A percentile compares a stretch with the other conserved stretches of the same genome.
Conservation (phyloP, 164 flowering plant genomes). For the Annona squamosa region DNA sequence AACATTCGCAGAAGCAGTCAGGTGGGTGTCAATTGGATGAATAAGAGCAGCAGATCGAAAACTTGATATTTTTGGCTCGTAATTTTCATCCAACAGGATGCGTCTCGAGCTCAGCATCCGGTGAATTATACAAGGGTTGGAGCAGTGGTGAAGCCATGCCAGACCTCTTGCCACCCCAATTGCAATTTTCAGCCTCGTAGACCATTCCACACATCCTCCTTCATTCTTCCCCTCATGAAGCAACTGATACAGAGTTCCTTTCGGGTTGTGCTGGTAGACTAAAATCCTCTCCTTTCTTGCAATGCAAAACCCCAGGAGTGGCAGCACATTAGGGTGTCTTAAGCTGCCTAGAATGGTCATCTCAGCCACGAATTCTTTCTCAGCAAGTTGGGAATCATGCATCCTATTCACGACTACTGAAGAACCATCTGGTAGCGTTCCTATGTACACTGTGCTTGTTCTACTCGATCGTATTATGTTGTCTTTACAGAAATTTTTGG, state of each 20-base stretch:
- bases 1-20: constrained; percentile 18
- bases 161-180: constrained; percentile 23
- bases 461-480: constrained; percentile 20
- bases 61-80: constrained; percentile 21
- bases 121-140: constrained; percentile 19
- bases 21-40: constrained; percentile 19
- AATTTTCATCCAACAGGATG: constrained; percentile 21
- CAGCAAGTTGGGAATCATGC: constrained; percentile 17
- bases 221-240: constrained; percentile 17
- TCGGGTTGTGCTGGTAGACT: constrained; percentile 29
- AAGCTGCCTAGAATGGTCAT: constrained; percentile 19
- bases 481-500: constrained; percentile 18
- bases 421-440: constrained; percentile 21
- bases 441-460: constrained; percentile 22
- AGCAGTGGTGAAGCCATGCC: constrained; percentile 26
- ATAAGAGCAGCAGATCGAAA: constrained; percentile 20
- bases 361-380: constrained; percentile 21
- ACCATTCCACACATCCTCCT: constrained; percentile 15
- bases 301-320: constrained; percentile 29
- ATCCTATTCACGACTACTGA: constrained; percentile 17
- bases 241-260: constrained; percentile 25
- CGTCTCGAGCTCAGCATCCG: constrained; percentile 21
- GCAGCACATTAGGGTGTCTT: constrained; percentile 19
- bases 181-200: constrained; percentile 15
- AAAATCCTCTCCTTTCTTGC: constrained; percentile 29